These are phyloP conservation scores for Vanrija humicola DNA, from an alignment of 1,284 basidiomycete species.

Conservation along the genomic window DNA sequence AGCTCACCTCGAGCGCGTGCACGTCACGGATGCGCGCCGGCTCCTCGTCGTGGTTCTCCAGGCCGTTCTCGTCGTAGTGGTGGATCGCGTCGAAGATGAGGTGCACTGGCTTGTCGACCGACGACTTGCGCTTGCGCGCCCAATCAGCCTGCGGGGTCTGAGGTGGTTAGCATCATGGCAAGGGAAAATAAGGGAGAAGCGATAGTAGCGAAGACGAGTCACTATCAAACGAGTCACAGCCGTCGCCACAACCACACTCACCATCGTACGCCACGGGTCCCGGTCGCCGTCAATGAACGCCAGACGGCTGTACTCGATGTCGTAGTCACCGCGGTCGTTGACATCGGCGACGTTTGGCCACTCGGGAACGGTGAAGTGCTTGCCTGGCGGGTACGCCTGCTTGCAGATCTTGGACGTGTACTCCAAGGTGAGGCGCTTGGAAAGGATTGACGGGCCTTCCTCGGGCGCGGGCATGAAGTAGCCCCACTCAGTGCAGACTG, in stretches of 20 bases:
- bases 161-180: not conserved
- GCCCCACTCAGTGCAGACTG: slow-evolving; percentile 83
- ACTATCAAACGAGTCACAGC: too few species aligned
- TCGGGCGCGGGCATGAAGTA: slow-evolving; percentile 60
- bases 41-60: slow-evolving; percentile 62
- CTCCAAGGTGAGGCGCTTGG: slow-evolving; percentile 64
- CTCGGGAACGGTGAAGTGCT: slow-evolving; percentile 65
- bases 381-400: slow-evolving; percentile 76
- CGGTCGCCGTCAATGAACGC: slow-evolving; percentile 62
- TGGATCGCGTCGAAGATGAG: slow-evolving; percentile 85
- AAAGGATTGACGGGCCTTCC: slow-evolving; percentile 39
- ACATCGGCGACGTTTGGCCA: slow-evolving; percentile 74
- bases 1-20: slow-evolving; percentile 73
- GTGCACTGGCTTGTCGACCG: slow-evolving; percentile 73
- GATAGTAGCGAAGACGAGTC: not conserved
- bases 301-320: slow-evolving; percentile 67
- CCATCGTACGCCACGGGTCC: slow-evolving; percentile 82
- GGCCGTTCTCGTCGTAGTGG: slow-evolving; percentile 81
- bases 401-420: slow-evolving; percentile 76
- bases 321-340: slow-evolving; percentile 72
- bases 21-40: slow-evolving; percentile 75
- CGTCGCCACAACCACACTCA: slow-evolving; percentile 12
- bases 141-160: slow-evolving; percentile 73
- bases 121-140: slow-evolving; percentile 66
- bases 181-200: not conserved